A percentile compares a stretch with the other conserved stretches of the same genome.
These are phyloP conservation scores for Rhododendron griersonianum DNA, from an alignment of 148 eudicot species.

Conservation along the genomic window DNA sequence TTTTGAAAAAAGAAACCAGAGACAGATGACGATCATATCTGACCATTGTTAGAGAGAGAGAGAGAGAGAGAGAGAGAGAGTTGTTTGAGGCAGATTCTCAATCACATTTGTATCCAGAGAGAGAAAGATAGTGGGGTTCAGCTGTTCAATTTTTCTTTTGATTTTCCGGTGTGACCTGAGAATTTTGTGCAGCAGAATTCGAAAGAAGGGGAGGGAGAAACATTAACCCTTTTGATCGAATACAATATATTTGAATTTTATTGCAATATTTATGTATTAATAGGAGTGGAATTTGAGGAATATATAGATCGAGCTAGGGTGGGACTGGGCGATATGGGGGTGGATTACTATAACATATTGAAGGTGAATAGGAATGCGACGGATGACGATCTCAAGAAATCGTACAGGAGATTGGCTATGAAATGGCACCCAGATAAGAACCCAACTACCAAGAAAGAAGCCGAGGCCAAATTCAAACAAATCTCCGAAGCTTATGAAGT, in stretches of 20 bases:
- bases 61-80: not conserved
- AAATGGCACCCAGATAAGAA: constrained; percentile 79
- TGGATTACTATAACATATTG: constrained; percentile 59
- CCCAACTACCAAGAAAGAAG: constrained; percentile 64
- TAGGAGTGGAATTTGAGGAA: constrained; percentile 8
- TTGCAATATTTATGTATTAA: not conserved
- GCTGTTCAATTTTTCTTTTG: not conserved
- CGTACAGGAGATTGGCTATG: constrained; percentile 70
- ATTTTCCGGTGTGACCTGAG: not conserved
- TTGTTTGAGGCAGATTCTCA: not conserved
- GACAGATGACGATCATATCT: not conserved
- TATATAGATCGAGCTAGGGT: not conserved
- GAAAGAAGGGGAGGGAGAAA: not conserved
- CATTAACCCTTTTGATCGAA: not conserved
- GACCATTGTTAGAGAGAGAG: not conserved
- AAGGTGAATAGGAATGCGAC: constrained; percentile 52
- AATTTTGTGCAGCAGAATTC: not conserved
- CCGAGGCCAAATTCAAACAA: constrained; percentile 80
- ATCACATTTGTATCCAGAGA: not conserved
- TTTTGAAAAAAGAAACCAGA: not conserved
- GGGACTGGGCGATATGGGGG: constrained; percentile 25
- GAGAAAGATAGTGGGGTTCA: not conserved
- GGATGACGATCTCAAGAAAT: constrained; percentile 62
- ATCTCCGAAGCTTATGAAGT: constrained; percentile 77
- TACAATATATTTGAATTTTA: not conserved